Conservation (phyloP, 2,329 filamentous ascomycete species). For the Colletotrichum acutatum region DNA sequence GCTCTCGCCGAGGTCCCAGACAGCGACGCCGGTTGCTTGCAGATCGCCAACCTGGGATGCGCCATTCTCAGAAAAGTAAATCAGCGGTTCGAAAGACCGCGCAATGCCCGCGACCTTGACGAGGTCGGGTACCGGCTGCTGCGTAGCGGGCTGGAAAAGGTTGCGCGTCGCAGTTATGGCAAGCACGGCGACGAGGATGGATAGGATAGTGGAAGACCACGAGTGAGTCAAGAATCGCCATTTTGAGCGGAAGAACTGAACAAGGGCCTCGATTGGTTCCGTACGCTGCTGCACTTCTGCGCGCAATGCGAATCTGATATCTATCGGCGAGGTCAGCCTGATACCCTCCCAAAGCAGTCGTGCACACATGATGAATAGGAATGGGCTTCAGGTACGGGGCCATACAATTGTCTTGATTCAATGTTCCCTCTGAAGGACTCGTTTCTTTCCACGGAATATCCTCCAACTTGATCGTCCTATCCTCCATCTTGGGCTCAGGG, state of each 20-base stretch:
- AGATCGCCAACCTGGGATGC: constrained; percentile 87
- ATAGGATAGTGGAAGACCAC: constrained; percentile 73
- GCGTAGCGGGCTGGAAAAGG: constrained; percentile 74
- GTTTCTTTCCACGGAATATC: constrained; percentile 43
- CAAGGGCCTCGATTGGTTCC: constrained; percentile 81
- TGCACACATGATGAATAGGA: constrained; percentile 33
- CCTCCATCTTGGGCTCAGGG: constrained; percentile 57
- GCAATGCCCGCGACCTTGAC: constrained; percentile 92
- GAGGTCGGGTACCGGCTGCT: constrained; percentile 80
- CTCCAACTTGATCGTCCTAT: constrained; percentile 52
- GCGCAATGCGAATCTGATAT: constrained; percentile 87
- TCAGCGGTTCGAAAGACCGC: constrained; percentile 91
- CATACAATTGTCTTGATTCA: constrained; percentile 61
- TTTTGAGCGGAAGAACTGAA: constrained; percentile 71
- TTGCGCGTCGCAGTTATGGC: constrained; percentile 73
- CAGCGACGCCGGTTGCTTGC: constrained; percentile 90
- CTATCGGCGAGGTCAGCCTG: constrained; percentile 56
- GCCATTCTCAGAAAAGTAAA: constrained; percentile 93
- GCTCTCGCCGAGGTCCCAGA: constrained; percentile 94
- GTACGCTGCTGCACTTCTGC: constrained; percentile 90
- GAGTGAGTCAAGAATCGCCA: constrained; percentile 74
- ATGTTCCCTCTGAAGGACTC: constrained; percentile 40
- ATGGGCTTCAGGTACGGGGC: constrained; percentile 35
- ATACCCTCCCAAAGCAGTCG: constrained; percentile 6
- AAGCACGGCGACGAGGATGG: constrained; percentile 70